Evolutionary conservation across 2,329 filamentous ascomycete genomes (phyloP).

Genomic region (Aspergillus pseudonomiae): DNA sequence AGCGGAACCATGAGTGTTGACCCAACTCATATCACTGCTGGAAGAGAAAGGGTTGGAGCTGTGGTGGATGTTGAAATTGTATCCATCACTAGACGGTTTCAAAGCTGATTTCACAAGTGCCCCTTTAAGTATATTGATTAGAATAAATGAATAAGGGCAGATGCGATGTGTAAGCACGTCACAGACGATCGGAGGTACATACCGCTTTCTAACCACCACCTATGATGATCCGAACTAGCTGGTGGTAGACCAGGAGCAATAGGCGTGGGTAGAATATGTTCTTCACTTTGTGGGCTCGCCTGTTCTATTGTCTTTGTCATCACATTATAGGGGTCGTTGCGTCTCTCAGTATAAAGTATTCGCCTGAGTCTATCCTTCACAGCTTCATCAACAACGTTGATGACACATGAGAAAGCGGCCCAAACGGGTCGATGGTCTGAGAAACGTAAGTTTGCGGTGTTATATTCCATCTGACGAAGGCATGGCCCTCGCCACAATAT

Average conservation of each 20-base stretch:
- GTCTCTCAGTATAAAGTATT: conserved; percentile 71
- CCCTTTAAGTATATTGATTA: conserved; percentile 42
- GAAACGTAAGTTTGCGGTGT: conserved; percentile 78
- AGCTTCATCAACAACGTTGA: conserved; percentile 77
- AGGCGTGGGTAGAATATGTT: conserved; percentile 77
- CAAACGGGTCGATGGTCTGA: conserved; percentile 97
- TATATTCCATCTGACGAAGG: conserved; percentile 80
- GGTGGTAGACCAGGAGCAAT: conserved; percentile 75
- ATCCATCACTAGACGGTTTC: conserved; percentile 63
- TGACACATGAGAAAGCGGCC: conserved; percentile 80
- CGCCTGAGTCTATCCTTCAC: conserved; percentile 72
- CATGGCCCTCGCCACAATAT: conserved; percentile 84
- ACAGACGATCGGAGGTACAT: conserved; percentile 22
- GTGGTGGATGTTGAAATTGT: conserved; percentile 71
- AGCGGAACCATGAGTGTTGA: conserved; percentile 42
- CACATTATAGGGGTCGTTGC: conserved; percentile 62
- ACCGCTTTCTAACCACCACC: conserved; percentile 69
- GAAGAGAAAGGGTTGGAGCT: conserved; percentile 79
- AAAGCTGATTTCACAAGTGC: conserved; percentile 75
- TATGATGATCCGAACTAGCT: conserved; percentile 63
- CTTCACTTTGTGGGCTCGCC: conserved; percentile 62
- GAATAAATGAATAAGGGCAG: neutral
- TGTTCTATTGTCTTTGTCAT: conserved; percentile 23
- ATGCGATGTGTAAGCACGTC: neutral
- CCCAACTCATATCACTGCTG: conserved; percentile 81